phyloP scores from a whole-genome alignment of 225 moss, liverwort and hornwort genomes.

The Sphagnum tenellum region DNA sequence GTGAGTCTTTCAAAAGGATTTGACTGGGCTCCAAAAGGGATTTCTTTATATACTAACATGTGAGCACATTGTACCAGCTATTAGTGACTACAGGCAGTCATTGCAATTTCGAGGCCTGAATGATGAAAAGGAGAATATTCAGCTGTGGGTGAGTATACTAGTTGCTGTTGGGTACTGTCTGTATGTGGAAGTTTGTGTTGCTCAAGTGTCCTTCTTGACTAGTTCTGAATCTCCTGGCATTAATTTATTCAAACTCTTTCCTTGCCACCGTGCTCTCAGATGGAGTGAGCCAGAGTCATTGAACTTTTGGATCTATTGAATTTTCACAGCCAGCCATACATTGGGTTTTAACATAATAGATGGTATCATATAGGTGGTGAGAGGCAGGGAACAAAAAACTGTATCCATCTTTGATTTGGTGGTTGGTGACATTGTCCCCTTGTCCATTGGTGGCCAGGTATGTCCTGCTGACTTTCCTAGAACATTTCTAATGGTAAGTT shows the following conservation, averaged over 20 bases:
- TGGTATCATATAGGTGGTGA: constrained; percentile 42
- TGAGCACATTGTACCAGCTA: constrained; percentile 10
- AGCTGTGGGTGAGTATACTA: constrained; percentile 40
- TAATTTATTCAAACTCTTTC: too few relatives aligned
- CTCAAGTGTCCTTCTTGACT: too few relatives aligned
- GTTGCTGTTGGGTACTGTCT: neutral
- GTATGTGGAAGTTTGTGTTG: too few relatives aligned
- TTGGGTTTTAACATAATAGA: too few relatives aligned
- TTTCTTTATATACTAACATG: neutral
- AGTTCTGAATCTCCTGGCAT: too few relatives aligned
- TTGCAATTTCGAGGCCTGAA: constrained; percentile 81
- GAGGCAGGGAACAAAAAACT: constrained; percentile 63
- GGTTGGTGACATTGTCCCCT: constrained; percentile 65
- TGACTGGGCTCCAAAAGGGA: too few relatives aligned
- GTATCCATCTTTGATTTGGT: constrained; percentile 84
- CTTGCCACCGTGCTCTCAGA: too few relatives aligned
- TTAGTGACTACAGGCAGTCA: constrained; percentile 83
- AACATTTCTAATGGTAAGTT: too few relatives aligned
- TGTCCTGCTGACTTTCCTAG: neutral
- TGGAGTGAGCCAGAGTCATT: too few relatives aligned
- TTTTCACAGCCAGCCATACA: too few relatives aligned
- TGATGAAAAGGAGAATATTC: constrained; percentile 76
- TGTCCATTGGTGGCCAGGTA: constrained; percentile 86
- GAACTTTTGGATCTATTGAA: too few relatives aligned
- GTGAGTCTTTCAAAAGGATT: neutral